Evolutionary conservation across 768 basidiomycete species (phyloP).

Genomic region (Hygrocybe coccinea): DNA sequence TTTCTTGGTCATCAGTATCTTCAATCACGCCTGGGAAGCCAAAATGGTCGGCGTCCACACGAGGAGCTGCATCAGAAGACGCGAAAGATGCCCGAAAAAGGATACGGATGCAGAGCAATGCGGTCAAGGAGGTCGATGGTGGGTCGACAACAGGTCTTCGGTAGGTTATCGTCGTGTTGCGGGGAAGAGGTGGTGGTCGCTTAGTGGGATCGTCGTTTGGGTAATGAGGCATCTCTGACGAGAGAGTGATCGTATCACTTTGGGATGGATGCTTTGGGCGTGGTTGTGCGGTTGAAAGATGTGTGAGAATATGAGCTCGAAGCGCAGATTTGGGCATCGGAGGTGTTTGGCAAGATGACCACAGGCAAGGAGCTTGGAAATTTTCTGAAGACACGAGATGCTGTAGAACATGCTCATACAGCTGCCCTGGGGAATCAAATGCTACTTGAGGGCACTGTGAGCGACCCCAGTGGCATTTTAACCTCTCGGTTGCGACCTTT

Average conservation of each 20-base stretch:
- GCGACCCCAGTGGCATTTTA: slow-evolving; percentile 74
- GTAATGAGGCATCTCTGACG: slow-evolving; percentile 49
- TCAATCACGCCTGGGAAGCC: slow-evolving; percentile 83
- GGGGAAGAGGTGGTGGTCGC: slow-evolving; percentile 69
- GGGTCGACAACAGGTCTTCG: slow-evolving; percentile 57
- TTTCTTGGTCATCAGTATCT: slow-evolving; percentile 66
- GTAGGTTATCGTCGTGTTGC: slow-evolving; percentile 55
- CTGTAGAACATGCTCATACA: slow-evolving; percentile 69
- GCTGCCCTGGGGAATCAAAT: slow-evolving; percentile 50
- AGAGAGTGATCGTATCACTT: slow-evolving; percentile 68
- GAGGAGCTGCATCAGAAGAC: slow-evolving; percentile 59
- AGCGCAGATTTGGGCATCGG: slow-evolving; percentile 46
- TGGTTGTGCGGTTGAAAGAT: slow-evolving; percentile 59
- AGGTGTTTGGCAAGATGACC: slow-evolving; percentile 60
- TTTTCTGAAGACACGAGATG: slow-evolving; percentile 47
- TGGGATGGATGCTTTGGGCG: slow-evolving; percentile 61
- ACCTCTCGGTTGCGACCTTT: slow-evolving; percentile 51
- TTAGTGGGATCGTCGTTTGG: slow-evolving; percentile 59
- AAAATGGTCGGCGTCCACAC: slow-evolving; percentile 79
- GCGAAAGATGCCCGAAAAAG: slow-evolving; percentile 78
- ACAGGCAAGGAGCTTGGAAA: slow-evolving; percentile 54
- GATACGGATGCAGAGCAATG: slow-evolving; percentile 77
- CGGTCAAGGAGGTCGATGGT: slow-evolving; percentile 69
- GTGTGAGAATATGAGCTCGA: slow-evolving; percentile 70
- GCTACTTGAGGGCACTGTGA: slow-evolving; percentile 47